Percentiles rank a stretch among this genome's conserved stretches.
Evolutionary conservation across 2,329 filamentous ascomycete genomes (phyloP).

Genomic region (Paecilomyces sp.): DNA sequence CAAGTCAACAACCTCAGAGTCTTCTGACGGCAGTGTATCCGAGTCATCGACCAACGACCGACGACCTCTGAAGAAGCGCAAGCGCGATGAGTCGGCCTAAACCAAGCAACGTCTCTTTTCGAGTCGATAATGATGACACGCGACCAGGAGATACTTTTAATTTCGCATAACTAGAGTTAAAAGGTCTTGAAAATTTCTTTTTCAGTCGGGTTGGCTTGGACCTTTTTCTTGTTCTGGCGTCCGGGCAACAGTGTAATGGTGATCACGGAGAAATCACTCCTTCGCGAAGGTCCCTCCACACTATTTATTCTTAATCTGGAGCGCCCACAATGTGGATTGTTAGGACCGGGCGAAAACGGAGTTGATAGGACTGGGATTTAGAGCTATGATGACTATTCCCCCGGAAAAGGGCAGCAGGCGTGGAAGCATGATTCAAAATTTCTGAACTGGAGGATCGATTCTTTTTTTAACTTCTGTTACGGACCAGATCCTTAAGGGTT

Average conservation of each 20-base stretch:
- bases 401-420: conserved; percentile 16
- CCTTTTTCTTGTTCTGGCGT: conserved; percentile 26
- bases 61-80: conserved; percentile 67
- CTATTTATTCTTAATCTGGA: not conserved
- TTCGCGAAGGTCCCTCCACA: not conserved
- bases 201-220: conserved; percentile 11
- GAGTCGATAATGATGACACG: conserved; percentile 28
- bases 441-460: not conserved
- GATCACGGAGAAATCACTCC: conserved; percentile 10
- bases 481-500: not conserved
- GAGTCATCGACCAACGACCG: conserved; percentile 28
- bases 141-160: conserved; percentile 33
- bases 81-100: conserved; percentile 60
- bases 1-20: conserved; percentile 41
- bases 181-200: conserved; percentile 11
- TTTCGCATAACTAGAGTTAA: conserved; percentile 14
- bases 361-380: conserved; percentile 1
- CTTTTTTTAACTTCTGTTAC: not conserved
- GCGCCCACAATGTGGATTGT: not conserved
- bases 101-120: conserved; percentile 5
- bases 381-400: conserved; percentile 14
- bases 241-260: conserved; percentile 22
- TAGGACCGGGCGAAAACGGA: not conserved
- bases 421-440: conserved; percentile 10
- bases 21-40: conserved; percentile 30